Base-by-base conservation (phyloP, 2,329 filamentous ascomycete genomes). In the Fusarium brevicatenulatum region DNA sequence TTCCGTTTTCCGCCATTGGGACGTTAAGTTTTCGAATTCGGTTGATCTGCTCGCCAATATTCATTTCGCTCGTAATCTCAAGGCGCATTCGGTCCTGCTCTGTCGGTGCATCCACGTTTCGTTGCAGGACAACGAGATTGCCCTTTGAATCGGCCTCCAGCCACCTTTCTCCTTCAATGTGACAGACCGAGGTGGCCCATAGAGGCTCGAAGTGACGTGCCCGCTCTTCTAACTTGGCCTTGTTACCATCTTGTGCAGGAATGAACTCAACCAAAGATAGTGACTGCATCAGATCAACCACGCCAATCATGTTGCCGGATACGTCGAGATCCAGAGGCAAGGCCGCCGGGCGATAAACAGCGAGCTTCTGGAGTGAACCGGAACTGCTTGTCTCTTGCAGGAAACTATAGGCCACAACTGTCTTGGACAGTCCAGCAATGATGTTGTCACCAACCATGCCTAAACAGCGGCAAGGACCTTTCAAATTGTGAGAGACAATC, bases 281-380 rank as follows among this genome's bases (percentile, higher is more conserved):
- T 4, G 94, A 97, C 83, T 98, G 98, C 93, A 97, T 98, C 50
- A 99, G 84, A 78, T 99, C 96, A 1, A 92, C 93, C 15, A 98
- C 91, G 1, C 93, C 94, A 70, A 99, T 95, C 30, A 89, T 86
- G 74, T 92, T 91, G 2, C 89, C 92, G 3, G 90, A 89, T 19
- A 98, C 88, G 15, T 91, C 90, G 11, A 98, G 81, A 74, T 95
- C 93, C 21, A 97, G 90, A 0, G 96, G 95, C 37, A 93, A 93
- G 0, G 95, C 97, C 5, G 94, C 90, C 4, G 94, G 93, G 18
- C 95, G 90, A 81, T 95, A 97, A 5, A 91, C 90, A 2, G 93
- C 93, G 21, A 92, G 80, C 79, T 93, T 95, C 55, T 87, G 86
- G 15, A 98, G 86, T 49, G 86, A 85, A 59, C 86, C 90, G 70